Conservation (phyloP, 495 filamentous ascomycete species). For the Aspergillus indologenus region DNA sequence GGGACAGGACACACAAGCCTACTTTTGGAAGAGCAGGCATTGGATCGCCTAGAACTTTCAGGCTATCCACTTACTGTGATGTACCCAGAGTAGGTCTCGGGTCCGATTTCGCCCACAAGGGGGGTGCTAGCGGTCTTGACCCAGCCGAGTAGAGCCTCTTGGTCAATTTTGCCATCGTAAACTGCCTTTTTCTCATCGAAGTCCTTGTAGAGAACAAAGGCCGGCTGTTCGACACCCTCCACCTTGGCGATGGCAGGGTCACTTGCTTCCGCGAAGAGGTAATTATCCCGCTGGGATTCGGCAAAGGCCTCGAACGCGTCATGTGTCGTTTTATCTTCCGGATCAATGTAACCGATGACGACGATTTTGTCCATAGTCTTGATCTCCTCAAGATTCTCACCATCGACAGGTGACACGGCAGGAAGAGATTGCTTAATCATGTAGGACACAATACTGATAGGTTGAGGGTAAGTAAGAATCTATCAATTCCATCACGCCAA, state of each 20-base stretch:
- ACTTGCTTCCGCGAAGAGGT: slow-evolving; percentile 82
- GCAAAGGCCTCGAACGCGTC: slow-evolving; percentile 77
- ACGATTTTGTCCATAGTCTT: slow-evolving; percentile 98
- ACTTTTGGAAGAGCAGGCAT: background rate
- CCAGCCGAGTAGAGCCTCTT: slow-evolving; percentile 74
- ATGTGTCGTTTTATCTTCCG: slow-evolving; percentile 80
- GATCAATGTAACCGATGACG: slow-evolving; percentile 79
- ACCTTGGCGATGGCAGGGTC: slow-evolving; percentile 83
- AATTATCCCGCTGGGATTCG: slow-evolving; percentile 81
- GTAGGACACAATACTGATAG: slow-evolving; percentile 82
- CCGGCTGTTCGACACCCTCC: slow-evolving; percentile 82
- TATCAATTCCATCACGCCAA: background rate
- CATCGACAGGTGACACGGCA: slow-evolving; percentile 76
- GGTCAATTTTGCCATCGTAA: slow-evolving; percentile 75
- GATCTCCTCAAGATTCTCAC: slow-evolving; percentile 86
- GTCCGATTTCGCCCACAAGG: slow-evolving; percentile 93
- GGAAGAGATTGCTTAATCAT: slow-evolving; percentile 99
- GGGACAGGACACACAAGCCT: background rate
- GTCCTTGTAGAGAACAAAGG: slow-evolving; percentile 92
- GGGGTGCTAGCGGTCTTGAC: slow-evolving; percentile 82
- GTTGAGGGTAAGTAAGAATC: background rate
- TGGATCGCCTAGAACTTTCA: background rate
- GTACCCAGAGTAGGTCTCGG: slow-evolving; percentile 95
- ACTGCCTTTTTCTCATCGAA: slow-evolving; percentile 95
- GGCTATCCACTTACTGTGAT: slow-evolving; percentile 65